Conservation (phyloP, 352 stramenopile genomes). For the Phytophthora meadii region DNA sequence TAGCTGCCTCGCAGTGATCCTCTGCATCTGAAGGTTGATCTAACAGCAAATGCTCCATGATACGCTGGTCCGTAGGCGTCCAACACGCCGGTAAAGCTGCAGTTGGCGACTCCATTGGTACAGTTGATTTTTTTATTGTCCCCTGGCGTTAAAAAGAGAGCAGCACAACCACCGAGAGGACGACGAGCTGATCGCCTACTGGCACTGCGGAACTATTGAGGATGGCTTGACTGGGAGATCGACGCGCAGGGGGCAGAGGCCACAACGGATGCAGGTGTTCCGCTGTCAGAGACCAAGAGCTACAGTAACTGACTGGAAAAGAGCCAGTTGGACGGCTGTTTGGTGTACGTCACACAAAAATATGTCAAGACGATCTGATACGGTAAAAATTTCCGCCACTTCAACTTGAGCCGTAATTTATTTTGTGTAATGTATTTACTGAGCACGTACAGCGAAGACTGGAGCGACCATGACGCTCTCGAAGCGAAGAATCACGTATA, state of each 20-base stretch:
- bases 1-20: constrained; percentile 9
- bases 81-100: constrained; percentile 35
- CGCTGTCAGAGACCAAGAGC: background rate
- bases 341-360: constrained; percentile 9
- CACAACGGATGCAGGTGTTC: background rate
- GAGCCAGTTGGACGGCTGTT: constrained; percentile 12
- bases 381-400: no score
- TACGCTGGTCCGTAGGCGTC: constrained; percentile 62
- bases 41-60: constrained; percentile 66
- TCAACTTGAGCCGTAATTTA: no score
- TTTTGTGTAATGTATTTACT: no score
- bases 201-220: background rate
- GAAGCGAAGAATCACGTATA: constrained; percentile 54
- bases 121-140: background rate
- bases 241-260: constrained; percentile 6
- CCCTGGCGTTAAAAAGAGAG: background rate
- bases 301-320: constrained; percentile 8
- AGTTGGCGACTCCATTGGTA: background rate
- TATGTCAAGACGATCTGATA: background rate
- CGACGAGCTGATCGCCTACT: constrained; percentile 6
- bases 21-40: constrained; percentile 24
- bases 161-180: background rate
- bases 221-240: constrained; percentile 6
- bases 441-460: constrained; percentile 28
- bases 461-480: constrained; percentile 47